phyloP scores from a whole-genome alignment of 2,329 filamentous ascomycete species.

The Arthrobotrys pseudoclavata region DNA sequence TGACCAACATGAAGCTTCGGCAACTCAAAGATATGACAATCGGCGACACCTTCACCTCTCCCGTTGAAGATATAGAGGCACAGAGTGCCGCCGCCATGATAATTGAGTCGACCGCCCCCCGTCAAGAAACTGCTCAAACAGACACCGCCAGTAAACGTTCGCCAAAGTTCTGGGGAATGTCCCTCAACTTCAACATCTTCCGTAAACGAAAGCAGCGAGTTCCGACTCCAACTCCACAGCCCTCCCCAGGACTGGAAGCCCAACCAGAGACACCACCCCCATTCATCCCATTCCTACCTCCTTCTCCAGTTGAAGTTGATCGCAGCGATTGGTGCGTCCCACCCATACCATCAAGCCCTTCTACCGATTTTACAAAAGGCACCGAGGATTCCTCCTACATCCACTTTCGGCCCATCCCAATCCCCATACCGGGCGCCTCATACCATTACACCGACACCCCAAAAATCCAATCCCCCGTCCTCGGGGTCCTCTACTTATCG shows the following conservation, averaged over 20 bases:
- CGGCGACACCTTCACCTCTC: slow-evolving; percentile 16
- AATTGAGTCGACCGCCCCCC: neutral
- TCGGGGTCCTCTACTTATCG: neutral
- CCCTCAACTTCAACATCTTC: neutral
- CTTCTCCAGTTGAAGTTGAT: too few relatives aligned
- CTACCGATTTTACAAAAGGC: neutral
- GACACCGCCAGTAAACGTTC: neutral
- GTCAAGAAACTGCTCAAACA: neutral
- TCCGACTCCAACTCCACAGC: neutral
- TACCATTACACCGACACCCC: neutral
- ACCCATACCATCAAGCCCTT: neutral
- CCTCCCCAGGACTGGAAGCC: neutral
- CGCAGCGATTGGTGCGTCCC: too few relatives aligned
- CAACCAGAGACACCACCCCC: neutral
- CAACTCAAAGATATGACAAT: slow-evolving; percentile 38
- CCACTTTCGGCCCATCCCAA: neutral
- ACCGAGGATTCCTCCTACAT: neutral
- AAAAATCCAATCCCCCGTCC: neutral
- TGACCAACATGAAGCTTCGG: slow-evolving; percentile 42
- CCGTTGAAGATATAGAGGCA: neutral
- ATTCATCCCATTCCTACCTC: neutral
- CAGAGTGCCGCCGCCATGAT: slow-evolving; percentile 1
- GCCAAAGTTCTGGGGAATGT: neutral
- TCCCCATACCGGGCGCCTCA: neutral
- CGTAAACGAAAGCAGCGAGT: neutral